Percentiles rank a stretch among this genome's conserved stretches.
Conservation (phyloP, 1,284 basidiomycete species). For the Fomitopsis palustris region DNA sequence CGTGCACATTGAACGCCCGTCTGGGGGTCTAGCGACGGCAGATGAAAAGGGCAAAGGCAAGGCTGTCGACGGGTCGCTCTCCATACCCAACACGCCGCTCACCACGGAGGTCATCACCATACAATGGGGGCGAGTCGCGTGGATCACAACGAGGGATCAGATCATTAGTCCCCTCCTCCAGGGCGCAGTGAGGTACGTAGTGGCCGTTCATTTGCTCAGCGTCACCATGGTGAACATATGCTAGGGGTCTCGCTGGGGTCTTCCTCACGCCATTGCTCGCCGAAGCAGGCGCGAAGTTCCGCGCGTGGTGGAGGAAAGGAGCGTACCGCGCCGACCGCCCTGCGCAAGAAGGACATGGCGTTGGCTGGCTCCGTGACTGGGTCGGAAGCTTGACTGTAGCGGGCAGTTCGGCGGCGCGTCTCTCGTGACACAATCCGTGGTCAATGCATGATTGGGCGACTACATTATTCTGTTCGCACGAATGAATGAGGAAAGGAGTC, state of each 20-base stretch:
- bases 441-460: no score
- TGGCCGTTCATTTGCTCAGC: not conserved
- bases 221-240: not conserved
- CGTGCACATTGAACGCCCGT: constrained; percentile 35
- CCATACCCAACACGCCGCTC: constrained; percentile 18
- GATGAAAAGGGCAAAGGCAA: constrained; percentile 31
- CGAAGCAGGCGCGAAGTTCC: constrained; percentile 13
- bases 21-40: constrained; percentile 3
- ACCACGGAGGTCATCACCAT: constrained; percentile 37
- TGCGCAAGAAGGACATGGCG: constrained; percentile 20
- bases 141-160: constrained; percentile 67
- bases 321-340: constrained; percentile 11
- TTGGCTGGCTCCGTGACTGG: constrained; percentile 20
- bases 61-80: constrained; percentile 16
- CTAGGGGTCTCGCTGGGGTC: constrained; percentile 25
- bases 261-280: constrained; percentile 19
- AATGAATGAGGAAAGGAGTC: no score
- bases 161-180: constrained; percentile 65
- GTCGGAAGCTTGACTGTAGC: constrained; percentile 12
- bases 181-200: constrained; percentile 62
- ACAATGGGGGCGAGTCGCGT: constrained; percentile 57
- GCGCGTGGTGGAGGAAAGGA: constrained; percentile 25
- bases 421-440: not conserved
- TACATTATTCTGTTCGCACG: no score
- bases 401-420: not conserved